phyloP scores from a whole-genome alignment of 345 rosid species.

The Carallia pectinifolia region DNA sequence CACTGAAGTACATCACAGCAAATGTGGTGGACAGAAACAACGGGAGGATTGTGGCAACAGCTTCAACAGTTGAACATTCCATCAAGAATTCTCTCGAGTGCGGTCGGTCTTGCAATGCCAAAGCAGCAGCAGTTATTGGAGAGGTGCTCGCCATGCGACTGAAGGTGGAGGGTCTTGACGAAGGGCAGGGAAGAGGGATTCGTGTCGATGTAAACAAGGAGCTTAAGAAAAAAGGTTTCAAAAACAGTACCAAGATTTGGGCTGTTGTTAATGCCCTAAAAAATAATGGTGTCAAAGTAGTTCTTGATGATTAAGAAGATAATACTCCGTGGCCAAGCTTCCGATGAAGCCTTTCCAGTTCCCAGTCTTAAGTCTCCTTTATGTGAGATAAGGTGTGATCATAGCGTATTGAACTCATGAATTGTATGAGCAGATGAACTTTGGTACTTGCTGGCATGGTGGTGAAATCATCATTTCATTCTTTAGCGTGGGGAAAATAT shows the following conservation, averaged over 20 bases:
- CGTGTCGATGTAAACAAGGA: conserved; percentile 66
- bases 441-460: too few species aligned
- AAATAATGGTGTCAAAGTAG: conserved; percentile 68
- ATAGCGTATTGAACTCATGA: too few species aligned
- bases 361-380: background rate
- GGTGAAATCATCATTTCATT: too few species aligned
- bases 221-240: conserved; percentile 78
- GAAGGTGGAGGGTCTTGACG: conserved; percentile 78
- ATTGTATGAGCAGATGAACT: too few species aligned
- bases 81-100: conserved; percentile 73
- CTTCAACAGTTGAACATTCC: conserved; percentile 76
- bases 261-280: conserved; percentile 59
- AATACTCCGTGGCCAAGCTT: conserved; percentile 1
- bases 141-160: conserved; percentile 83
- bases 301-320: conserved; percentile 48
- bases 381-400: background rate
- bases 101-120: conserved; percentile 75
- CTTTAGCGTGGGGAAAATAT: too few species aligned
- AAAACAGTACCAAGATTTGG: conserved; percentile 50
- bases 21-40: conserved; percentile 80
- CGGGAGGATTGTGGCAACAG: conserved; percentile 65
- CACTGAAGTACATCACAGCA: conserved; percentile 72
- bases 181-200: conserved; percentile 76
- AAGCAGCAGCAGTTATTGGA: conserved; percentile 71
- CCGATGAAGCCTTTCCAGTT: background rate